Conservation (phyloP, 2,329 filamentous ascomycete genomes). For the Pyrenochaeta sp. region DNA sequence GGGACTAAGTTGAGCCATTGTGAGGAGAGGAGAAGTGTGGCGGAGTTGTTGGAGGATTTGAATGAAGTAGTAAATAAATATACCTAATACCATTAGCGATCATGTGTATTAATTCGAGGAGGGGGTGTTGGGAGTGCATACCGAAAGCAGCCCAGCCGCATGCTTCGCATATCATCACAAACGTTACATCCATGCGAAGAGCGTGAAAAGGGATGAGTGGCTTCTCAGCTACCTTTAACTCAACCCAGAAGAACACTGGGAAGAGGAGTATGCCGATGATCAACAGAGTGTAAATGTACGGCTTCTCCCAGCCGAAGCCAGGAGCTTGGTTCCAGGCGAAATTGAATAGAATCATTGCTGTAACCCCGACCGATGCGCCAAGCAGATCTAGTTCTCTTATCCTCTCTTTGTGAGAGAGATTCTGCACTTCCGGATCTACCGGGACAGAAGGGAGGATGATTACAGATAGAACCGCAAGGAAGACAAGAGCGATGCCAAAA, state of each 20-base stretch:
- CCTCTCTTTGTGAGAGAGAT: slow-evolving; percentile 25
- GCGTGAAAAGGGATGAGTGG: slow-evolving; percentile 68
- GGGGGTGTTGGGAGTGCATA: slow-evolving; percentile 11
- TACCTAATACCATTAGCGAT: slow-evolving; percentile 17
- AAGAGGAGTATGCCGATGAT: slow-evolving; percentile 66
- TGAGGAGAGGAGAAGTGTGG: slow-evolving; percentile 34
- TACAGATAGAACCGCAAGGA: slow-evolving; percentile 47
- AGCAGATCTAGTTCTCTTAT: slow-evolving; percentile 53
- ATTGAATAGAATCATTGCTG: slow-evolving; percentile 67
- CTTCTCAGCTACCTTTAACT: slow-evolving; percentile 54
- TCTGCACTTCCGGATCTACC: slow-evolving; percentile 18
- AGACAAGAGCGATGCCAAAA: slow-evolving; percentile 50
- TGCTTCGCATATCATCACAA: slow-evolving; percentile 64
- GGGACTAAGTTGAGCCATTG: slow-evolving; percentile 37
- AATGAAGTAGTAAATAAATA: slow-evolving; percentile 44
- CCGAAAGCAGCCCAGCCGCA: slow-evolving; percentile 52
- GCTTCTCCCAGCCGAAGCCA: slow-evolving; percentile 64
- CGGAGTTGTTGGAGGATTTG: slow-evolving; percentile 38
- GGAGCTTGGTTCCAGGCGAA: slow-evolving; percentile 74
- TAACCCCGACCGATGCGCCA: slow-evolving; percentile 61
- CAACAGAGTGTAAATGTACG: slow-evolving; percentile 66
- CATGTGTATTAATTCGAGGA: too few species aligned
- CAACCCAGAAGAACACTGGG: slow-evolving; percentile 63
- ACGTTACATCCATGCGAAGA: slow-evolving; percentile 59
- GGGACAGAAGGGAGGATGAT: slow-evolving; percentile 52